Evolutionary conservation across 225 moss, liverwort and hornwort genomes (phyloP), one percentile per base, ranked within the genome.

Genomic region (Rhytidiadelphus loreus): DNA sequence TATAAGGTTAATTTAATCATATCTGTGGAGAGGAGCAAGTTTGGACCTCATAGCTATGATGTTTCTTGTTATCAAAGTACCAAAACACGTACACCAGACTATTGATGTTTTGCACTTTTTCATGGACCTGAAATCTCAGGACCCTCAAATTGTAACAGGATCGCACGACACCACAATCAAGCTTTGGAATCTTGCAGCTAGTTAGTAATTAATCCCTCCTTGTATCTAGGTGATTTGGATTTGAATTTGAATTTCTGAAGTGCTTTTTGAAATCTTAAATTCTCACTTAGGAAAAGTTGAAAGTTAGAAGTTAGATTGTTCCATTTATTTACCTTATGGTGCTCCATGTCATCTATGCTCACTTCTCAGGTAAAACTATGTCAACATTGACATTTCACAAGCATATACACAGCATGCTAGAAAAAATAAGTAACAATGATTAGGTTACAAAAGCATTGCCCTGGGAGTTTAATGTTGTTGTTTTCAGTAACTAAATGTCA

Each of bases 91-190:
- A 68, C n/a, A 73, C 32, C 37, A 37, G 77, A 58, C 37, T 57
- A 43, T 70, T 90, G 70, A 89, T 86, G 72, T 63, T 63, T 77
- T 83, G 58, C 77, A 84, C 48, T 78, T 57, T 66, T 89, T 29
- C 21, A 50, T 78, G 87, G 43, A 53, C 64, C 66, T 74, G 53
- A 80, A 87, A 80, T 90, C 64, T 82, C 94, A 98, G 98, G 98
- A 99, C 73, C 98, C 98, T 84, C 98, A 99, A 93, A 95, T 99
- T 89, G 98, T 99, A 59, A 99, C 98, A 65, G 97, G 97, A 78
- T 99, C 98, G 79, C 98, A 99, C 83, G 98, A 99, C 88, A 97
- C 98, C 56, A 99, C 98, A 57, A 97, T 99, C 90, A 99, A 99
- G 88, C 95, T 99, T n/a, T 99, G 98, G 98, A 97, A 99, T 86